A percentile compares a stretch with the other conserved stretches of the same genome.
These are phyloP conservation scores for Plantago major DNA, from an alignment of 257 asterid genomes.

Conservation along the genomic window DNA sequence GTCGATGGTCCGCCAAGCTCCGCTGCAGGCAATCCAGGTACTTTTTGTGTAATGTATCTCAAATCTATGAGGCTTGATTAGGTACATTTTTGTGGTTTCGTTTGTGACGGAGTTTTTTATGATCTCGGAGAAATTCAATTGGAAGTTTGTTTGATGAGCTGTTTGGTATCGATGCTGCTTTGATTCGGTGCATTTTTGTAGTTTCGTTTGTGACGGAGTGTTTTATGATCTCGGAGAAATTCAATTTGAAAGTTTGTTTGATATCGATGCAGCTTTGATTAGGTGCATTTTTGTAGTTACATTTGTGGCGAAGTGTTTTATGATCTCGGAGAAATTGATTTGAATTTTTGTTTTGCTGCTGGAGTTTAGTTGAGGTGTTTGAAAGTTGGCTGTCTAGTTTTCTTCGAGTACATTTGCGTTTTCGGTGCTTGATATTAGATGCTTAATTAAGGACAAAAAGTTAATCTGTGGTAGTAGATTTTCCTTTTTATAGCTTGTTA, in stretches of 20 bases:
- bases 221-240: background rate
- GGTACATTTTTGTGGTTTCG: background rate
- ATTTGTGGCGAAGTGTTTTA: background rate
- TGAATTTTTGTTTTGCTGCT: background rate
- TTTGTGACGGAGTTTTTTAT: background rate
- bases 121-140: background rate
- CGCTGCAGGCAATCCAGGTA: conserved; percentile 79
- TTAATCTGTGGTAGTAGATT: too few species aligned
- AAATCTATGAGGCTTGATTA: background rate
- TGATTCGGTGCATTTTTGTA: background rate
- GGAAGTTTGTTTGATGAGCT: background rate
- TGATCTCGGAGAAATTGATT: background rate
- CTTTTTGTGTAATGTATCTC: background rate
- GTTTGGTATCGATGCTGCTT: background rate
- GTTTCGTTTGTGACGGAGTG: background rate
- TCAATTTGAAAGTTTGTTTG: background rate
- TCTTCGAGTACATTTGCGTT: too few species aligned
- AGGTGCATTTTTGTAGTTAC: background rate
- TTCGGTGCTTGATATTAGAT: too few species aligned
- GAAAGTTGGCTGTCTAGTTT: too few species aligned
- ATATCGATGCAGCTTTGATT: background rate
- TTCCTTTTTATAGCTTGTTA: too few species aligned
- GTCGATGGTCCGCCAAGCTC: conserved; percentile 68
- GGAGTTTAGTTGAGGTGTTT: too few species aligned
- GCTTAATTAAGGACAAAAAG: too few species aligned